Evolutionary conservation across 257 asterid genomes (phyloP).

Genomic region (Nicotiana undulata): DNA sequence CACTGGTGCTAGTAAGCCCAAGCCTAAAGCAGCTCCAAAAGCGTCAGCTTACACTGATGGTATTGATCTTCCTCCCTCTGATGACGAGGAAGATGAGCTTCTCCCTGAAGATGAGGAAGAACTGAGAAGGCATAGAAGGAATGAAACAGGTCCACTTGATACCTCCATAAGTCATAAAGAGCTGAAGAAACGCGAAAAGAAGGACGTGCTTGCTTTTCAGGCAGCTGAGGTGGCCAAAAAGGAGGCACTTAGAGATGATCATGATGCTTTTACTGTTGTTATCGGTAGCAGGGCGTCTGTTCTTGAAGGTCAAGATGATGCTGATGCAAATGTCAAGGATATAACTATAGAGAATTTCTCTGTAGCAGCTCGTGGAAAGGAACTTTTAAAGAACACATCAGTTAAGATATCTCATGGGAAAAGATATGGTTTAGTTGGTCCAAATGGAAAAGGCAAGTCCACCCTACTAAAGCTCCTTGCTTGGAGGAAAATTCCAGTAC

Average conservation of each 20-base stretch:
- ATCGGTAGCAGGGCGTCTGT: slow-evolving; percentile 57
- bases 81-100: slow-evolving; percentile 48
- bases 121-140: slow-evolving; percentile 25
- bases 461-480: slow-evolving; percentile 32
- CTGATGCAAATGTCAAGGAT: slow-evolving; percentile 69
- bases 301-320: slow-evolving; percentile 60
- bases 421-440: slow-evolving; percentile 69
- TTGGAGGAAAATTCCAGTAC: slow-evolving; percentile 25
- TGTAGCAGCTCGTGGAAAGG: slow-evolving; percentile 65
- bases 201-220: slow-evolving; percentile 43
- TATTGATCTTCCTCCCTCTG: slow-evolving; percentile 57
- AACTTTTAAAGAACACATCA: slow-evolving; percentile 48
- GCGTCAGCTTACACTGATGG: slow-evolving; percentile 40
- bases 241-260: slow-evolving; percentile 67
- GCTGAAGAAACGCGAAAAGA: slow-evolving; percentile 54
- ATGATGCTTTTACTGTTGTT: slow-evolving; percentile 68
- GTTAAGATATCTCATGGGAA: slow-evolving; percentile 65
- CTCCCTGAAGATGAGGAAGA: slow-evolving; percentile 27
- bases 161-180: slow-evolving; percentile 36
- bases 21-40: slow-evolving; percentile 42
- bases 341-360: slow-evolving; percentile 56
- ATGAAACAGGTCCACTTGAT: slow-evolving; percentile 30
- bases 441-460: slow-evolving; percentile 73
- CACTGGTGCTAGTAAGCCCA: slow-evolving; percentile 33
- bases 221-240: slow-evolving; percentile 45